A percentile compares a stretch with the other conserved stretches of the same genome.
Evolutionary conservation across 352 stramenopile genomes (phyloP).

Genomic region (Globisporangium okanoganense): DNA sequence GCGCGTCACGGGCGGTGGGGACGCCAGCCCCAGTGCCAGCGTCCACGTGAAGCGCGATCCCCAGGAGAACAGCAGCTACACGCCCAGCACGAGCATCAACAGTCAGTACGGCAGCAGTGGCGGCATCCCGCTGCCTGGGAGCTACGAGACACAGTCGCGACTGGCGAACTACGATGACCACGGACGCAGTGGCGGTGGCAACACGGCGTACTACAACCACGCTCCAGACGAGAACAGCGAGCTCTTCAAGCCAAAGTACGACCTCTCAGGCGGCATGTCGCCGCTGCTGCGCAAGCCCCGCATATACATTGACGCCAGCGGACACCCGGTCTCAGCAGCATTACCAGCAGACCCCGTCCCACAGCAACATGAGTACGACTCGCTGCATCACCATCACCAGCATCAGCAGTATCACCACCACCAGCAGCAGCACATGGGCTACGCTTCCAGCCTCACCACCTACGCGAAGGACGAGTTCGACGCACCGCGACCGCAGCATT

Average conservation of each 20-base stretch:
- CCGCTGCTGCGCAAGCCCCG: constrained; percentile 17
- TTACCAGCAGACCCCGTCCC: constrained; percentile 1
- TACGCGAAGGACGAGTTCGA: constrained; percentile 7
- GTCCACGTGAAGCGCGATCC: background rate
- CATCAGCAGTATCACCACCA: too few species aligned
- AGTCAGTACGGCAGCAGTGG: background rate
- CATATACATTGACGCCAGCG: background rate
- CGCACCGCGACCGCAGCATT: background rate
- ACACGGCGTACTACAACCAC: constrained; percentile 4
- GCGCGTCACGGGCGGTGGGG: constrained; percentile 13
- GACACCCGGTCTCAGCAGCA: background rate
- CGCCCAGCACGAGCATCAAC: background rate
- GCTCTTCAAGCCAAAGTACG: constrained; percentile 16
- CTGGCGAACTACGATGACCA: constrained; percentile 10
- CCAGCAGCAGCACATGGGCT: constrained; percentile 4
- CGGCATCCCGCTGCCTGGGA: background rate
- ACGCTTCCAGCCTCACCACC: background rate
- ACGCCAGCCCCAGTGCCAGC: background rate
- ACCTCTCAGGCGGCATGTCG: constrained; percentile 5
- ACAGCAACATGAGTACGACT: background rate
- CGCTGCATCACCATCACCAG: background rate
- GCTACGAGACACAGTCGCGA: background rate
- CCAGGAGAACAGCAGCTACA: background rate
- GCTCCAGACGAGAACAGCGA: background rate
- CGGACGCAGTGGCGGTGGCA: background rate